These are phyloP conservation scores for Pseudohyphozyma bogoriensis DNA, from an alignment of 768 basidiomycete species.

Conservation along the genomic window DNA sequence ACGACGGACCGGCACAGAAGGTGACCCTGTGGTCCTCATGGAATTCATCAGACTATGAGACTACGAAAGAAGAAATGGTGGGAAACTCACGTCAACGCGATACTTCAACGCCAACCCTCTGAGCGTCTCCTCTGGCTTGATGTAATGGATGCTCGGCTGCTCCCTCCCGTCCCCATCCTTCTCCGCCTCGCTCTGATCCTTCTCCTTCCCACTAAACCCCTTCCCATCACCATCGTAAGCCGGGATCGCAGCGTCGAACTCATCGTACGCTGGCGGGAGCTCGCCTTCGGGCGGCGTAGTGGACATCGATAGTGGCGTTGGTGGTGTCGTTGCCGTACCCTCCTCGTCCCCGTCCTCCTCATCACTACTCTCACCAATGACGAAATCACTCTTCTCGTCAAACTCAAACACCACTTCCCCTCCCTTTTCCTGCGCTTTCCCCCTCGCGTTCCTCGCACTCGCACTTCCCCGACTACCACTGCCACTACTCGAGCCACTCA, in stretches of 20 bases:
- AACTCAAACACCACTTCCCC: neutral
- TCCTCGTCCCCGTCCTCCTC: neutral
- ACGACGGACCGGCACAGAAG: neutral
- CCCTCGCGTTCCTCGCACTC: neutral
- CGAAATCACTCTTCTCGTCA: neutral
- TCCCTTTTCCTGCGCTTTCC: neutral
- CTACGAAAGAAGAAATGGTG: too few species aligned
- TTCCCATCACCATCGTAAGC: too few species aligned
- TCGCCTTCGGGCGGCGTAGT: neutral
- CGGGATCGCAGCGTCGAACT: too few species aligned
- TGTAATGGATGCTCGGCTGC: constrained; percentile 15
- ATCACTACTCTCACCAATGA: neutral
- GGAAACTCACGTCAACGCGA: constrained; percentile 8
- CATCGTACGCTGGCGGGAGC: neutral
- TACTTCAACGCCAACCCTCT: constrained; percentile 13
- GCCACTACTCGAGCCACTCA: too few species aligned
- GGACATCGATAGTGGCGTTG: neutral
- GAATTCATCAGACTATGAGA: too few species aligned
- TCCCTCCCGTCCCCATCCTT: too few species aligned
- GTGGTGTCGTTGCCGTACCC: neutral
- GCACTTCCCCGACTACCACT: too few species aligned
- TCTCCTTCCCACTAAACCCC: too few species aligned
- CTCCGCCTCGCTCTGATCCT: too few species aligned
- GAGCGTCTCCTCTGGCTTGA: constrained; percentile 19
- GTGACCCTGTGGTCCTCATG: too few species aligned